phyloP scores from a whole-genome alignment of 2,329 filamentous ascomycete species.

The Orbilia quercus region DNA sequence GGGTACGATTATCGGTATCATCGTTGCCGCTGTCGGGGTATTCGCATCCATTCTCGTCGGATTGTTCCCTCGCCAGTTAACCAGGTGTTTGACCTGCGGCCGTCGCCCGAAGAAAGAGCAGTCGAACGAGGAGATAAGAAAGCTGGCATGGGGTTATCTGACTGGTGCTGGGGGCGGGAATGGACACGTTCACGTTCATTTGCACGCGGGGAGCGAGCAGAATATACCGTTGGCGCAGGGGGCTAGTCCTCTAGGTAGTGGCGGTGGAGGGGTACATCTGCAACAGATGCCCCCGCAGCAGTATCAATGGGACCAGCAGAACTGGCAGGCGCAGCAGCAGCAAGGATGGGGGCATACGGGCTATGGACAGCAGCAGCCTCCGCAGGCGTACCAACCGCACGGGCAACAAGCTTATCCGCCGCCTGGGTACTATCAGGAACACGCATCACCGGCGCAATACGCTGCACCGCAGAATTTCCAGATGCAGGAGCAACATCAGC shows the following conservation, averaged over 20 bases:
- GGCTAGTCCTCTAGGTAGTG: conserved; percentile 8
- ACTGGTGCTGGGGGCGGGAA: conserved; percentile 22
- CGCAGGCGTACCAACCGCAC: conserved; percentile 21
- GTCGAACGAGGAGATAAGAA: conserved; percentile 42
- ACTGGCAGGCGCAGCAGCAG: conserved; percentile 21
- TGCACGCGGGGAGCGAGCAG: conserved; percentile 28
- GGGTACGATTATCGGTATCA: conserved; percentile 37
- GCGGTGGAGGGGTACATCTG: background rate
- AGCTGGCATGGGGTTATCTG: conserved; percentile 24
- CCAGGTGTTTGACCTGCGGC: conserved; percentile 41
- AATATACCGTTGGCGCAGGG: conserved; percentile 12
- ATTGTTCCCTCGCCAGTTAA: conserved; percentile 48
- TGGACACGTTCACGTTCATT: conserved; percentile 20
- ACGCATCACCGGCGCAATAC: conserved; percentile 28
- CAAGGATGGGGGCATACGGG: conserved; percentile 11
- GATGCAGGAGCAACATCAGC: conserved; percentile 34
- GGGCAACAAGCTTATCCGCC: conserved; percentile 15
- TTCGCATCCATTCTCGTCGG: conserved; percentile 33
- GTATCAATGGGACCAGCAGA: background rate
- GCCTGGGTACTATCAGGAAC: conserved; percentile 12
- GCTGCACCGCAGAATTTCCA: conserved; percentile 37
- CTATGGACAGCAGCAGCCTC: conserved; percentile 28
- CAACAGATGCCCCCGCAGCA: conserved; percentile 13
- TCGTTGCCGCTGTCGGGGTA: conserved; percentile 42
- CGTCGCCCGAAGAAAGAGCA: conserved; percentile 49